Base-by-base conservation (phyloP, 169 alveolate species). In the Pseudocohnilembus persalinus region DNA sequence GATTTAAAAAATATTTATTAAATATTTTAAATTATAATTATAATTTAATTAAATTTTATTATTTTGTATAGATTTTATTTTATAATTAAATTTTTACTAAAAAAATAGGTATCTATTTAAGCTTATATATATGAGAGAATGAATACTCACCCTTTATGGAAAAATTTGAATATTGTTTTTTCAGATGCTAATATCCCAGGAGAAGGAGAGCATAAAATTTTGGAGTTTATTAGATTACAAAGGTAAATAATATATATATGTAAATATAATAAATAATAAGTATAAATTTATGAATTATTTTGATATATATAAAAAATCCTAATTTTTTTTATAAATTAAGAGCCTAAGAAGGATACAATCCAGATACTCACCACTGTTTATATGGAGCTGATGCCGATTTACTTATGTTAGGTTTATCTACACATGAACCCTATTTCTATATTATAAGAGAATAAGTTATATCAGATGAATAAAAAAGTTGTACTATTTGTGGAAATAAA, bases 361-460 rank as follows among this genome's bases (percentile, higher is more conserved):
- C 99, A 25, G 97, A 99, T 88, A 96, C 97, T 0, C 94, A 97
- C 73, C 99, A 99, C 92, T 98, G 99, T 89, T 92, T 99, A 72
- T 99, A 99, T 92, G 99, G 99, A 32, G 96, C 99, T 91, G 99
- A 99, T 89, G 99, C 99, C 16, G 99, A 99, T 91, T 96, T 98
- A 83, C 98, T 99, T 73, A 98, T 99, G 99, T 96, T 99, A 73
- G 97, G 99, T 1, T 94, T 99, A 77, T 97, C 99, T 32, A 97
- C 99, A 28, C 99, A 99, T 91, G 99, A 98, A 89, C 98, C 99
- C 1, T 93, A 98, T 89, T 97, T 98, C 88, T 95, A 91, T 84
- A 96, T 99, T 25, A 84, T 98, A 73, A 95, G 99, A 82, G 99
- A 99, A 89, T 96, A 97, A 73, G 96, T 96, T 77, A 92, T 91